These are phyloP conservation scores for Melastoma malabathricum DNA, from an alignment of 345 rosid species.

Conservation along the genomic window DNA sequence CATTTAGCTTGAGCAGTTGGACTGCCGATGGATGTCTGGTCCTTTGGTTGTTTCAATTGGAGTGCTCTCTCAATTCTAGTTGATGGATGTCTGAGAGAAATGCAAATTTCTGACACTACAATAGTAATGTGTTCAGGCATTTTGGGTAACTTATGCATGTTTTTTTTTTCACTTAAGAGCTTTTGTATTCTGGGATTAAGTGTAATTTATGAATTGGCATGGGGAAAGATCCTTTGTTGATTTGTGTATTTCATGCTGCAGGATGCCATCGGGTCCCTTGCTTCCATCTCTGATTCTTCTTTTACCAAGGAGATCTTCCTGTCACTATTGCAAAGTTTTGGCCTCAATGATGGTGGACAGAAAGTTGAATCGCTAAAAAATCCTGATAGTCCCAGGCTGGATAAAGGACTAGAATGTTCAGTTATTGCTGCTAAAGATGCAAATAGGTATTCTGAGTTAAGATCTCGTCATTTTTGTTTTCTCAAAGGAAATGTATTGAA, in stretches of 20 bases:
- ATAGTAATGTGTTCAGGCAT: too few relatives aligned
- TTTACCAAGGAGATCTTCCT: constrained; percentile 39
- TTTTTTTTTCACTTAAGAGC: too few relatives aligned
- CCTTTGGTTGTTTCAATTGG: too few relatives aligned
- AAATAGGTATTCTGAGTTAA: constrained; percentile 30
- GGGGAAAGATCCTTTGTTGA: too few relatives aligned
- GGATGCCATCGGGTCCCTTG: constrained; percentile 80
- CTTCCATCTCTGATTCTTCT: constrained; percentile 66
- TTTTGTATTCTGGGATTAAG: too few relatives aligned
- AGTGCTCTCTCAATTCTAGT: too few relatives aligned
- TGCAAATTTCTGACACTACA: too few relatives aligned
- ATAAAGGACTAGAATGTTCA: constrained; percentile 19
- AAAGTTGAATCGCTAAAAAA: constrained; percentile 21
- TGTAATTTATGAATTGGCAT: too few relatives aligned
- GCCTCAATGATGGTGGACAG: constrained; percentile 30
- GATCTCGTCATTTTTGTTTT: neutral
- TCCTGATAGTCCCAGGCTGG: constrained; percentile 17
- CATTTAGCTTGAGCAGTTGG: too few relatives aligned
- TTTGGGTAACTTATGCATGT: too few relatives aligned
- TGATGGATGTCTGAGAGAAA: too few relatives aligned
- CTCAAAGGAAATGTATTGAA: neutral
- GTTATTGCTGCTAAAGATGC: constrained; percentile 22
- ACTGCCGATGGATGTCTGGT: too few relatives aligned
- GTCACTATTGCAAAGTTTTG: constrained; percentile 46
- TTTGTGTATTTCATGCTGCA: constrained; percentile 19